Evolutionary conservation across 2,329 filamentous ascomycete genomes (phyloP).

Genomic region (Pseudogymnoascus sp.): DNA sequence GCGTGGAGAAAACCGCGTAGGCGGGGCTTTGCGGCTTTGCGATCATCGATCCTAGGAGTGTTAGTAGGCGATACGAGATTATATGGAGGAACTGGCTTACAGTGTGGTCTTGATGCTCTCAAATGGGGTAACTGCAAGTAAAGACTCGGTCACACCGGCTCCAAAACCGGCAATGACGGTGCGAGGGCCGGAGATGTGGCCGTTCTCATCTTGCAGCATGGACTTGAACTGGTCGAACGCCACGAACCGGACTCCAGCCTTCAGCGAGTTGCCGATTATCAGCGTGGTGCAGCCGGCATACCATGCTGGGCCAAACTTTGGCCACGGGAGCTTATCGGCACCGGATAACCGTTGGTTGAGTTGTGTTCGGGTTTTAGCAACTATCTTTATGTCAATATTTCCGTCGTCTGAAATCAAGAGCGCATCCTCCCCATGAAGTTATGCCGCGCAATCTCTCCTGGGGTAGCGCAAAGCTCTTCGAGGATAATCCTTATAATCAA

Average conservation of each 20-base stretch:
- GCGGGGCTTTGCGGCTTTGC: conserved; percentile 74
- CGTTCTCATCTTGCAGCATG: conserved; percentile 70
- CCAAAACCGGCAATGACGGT: conserved; percentile 92
- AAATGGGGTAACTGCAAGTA: conserved; percentile 90
- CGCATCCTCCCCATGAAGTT: not conserved
- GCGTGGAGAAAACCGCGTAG: conserved; percentile 91
- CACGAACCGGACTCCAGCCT: conserved; percentile 92
- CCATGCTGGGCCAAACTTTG: conserved; percentile 88
- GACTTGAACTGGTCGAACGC: conserved; percentile 93
- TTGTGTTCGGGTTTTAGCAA: conserved; percentile 91
- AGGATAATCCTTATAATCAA: not conserved
- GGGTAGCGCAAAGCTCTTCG: not conserved
- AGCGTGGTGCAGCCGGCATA: conserved; percentile 96
- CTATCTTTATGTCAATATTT: conserved; percentile 15
- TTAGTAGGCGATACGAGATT: not conserved
- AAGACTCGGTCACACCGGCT: conserved; percentile 85
- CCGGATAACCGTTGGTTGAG: conserved; percentile 77
- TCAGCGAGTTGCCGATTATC: conserved; percentile 93
- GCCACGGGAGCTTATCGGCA: conserved; percentile 85
- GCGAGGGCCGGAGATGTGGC: conserved; percentile 79
- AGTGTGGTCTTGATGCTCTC: conserved; percentile 98
- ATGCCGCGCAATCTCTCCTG: not conserved
- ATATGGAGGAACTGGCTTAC: conserved; percentile 31
- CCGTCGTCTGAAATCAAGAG: not conserved
- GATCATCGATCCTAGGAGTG: conserved; percentile 71